Percentiles rank a stretch among this genome's conserved stretches.
phyloP scores from a whole-genome alignment of 441 rosid species.

The Pelargonium hybrid region DNA sequence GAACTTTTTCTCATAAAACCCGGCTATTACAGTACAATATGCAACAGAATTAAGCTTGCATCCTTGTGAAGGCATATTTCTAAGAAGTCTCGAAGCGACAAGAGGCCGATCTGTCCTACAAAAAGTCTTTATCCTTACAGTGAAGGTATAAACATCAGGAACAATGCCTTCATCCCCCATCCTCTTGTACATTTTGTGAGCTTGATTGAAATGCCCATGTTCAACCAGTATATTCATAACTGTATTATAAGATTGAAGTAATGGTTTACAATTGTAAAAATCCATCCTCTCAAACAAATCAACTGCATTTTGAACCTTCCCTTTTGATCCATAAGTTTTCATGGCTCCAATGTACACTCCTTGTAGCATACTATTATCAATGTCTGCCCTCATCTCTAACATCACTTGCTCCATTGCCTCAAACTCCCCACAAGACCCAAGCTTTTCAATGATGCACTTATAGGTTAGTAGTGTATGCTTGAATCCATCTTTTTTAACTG shows the following conservation, averaged over 20 bases:
- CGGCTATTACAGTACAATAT: conserved; percentile 63
- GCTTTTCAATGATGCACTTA: conserved; percentile 61
- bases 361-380: conserved; percentile 49
- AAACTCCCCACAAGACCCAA: conserved; percentile 62
- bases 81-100: conserved; percentile 74
- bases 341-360: conserved; percentile 63
- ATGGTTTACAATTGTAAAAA: conserved; percentile 59
- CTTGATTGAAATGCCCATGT: conserved; percentile 51
- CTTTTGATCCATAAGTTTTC: conserved; percentile 65
- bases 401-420: conserved; percentile 66
- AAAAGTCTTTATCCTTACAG: conserved; percentile 82
- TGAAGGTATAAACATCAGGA: conserved; percentile 78
- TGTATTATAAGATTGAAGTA: conserved; percentile 62
- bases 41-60: conserved; percentile 64
- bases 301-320: conserved; percentile 75
- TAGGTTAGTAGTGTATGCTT: conserved; percentile 68
- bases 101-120: conserved; percentile 68
- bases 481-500: conserved; percentile 55
- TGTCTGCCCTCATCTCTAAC: conserved; percentile 39
- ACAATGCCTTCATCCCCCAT: conserved; percentile 54
- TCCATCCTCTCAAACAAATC: conserved; percentile 92
- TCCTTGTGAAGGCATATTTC: conserved; percentile 65
- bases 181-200: conserved; percentile 78
- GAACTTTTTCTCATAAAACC: conserved; percentile 53
- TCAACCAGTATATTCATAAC: conserved; percentile 82